Percentiles rank a stretch among this genome's conserved stretches.
Conservation (phyloP, 177 flowering plant species). For the Vitis hybrid region DNA sequence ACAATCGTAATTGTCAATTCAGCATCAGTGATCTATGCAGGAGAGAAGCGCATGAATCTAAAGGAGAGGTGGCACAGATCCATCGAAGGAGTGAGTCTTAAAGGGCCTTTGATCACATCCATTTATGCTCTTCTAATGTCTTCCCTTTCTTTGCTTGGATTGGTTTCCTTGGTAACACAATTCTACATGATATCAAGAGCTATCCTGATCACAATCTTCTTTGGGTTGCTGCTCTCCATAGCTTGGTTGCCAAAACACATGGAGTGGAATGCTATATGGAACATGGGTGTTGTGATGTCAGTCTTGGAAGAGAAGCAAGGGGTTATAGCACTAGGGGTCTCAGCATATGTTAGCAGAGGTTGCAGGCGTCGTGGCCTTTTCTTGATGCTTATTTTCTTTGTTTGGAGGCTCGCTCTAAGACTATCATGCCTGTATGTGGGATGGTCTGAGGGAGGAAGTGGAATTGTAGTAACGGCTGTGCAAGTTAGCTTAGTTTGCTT, state of each 20-base stretch:
- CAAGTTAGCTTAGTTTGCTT: no score
- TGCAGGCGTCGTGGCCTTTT: slow-evolving; percentile 14
- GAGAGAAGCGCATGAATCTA: slow-evolving; percentile 4
- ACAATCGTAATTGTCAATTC: slow-evolving; percentile 9
- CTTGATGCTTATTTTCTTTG: slow-evolving; percentile 10
- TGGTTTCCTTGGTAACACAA: slow-evolving; percentile 6
- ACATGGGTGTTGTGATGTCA: slow-evolving; percentile 24
- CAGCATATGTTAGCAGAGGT: slow-evolving; percentile 24
- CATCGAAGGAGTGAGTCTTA: slow-evolving; percentile 6
- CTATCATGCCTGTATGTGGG: no score
- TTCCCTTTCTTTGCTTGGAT: slow-evolving; percentile 13
- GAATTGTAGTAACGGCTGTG: no score
- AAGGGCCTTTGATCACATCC: slow-evolving; percentile 27
- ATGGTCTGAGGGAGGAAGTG: no score
- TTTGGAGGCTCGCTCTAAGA: slow-evolving; percentile 3
- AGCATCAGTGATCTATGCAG: slow-evolving; percentile 20
- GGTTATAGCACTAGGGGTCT: slow-evolving; percentile 14
- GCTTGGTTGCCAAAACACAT: slow-evolving; percentile 13
- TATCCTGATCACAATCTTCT: neutral
- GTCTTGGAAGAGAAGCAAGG: slow-evolving; percentile 26
- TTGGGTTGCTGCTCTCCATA: neutral
- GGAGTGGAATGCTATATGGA: slow-evolving; percentile 29
- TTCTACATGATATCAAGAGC: neutral
- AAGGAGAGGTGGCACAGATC: slow-evolving; percentile 11
- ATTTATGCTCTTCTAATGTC: slow-evolving; percentile 18